Evolutionary conservation across 148 eudicot species (phyloP).

Genomic region (Rhododendron henanense): DNA sequence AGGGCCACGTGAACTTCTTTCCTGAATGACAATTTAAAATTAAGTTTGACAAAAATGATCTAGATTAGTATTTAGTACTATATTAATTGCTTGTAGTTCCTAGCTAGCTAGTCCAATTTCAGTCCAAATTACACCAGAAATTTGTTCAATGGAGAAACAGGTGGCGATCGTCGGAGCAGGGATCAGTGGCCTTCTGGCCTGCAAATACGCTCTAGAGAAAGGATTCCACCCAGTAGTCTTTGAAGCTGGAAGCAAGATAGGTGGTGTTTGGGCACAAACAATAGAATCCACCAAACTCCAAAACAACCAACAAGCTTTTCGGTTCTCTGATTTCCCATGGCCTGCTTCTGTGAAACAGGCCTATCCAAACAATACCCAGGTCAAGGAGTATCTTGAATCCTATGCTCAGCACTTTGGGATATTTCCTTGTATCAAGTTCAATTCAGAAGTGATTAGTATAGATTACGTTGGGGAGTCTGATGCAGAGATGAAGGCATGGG

Average conservation of each 20-base stretch:
- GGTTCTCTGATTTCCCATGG: conserved; percentile 39
- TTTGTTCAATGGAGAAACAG: conserved; percentile 4
- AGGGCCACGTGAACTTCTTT: background rate
- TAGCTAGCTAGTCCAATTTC: background rate
- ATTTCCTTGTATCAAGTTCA: conserved; percentile 17
- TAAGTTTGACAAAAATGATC: background rate
- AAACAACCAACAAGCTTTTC: conserved; percentile 17
- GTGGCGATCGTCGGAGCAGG: conserved; percentile 38
- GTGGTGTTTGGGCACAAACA: conserved; percentile 39
- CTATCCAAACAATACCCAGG: conserved; percentile 24
- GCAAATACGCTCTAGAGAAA: conserved; percentile 25
- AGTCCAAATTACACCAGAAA: background rate
- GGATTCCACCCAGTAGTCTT: conserved; percentile 31
- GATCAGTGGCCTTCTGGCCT: conserved; percentile 35
- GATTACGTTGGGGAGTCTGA: conserved; percentile 15
- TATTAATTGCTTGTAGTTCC: background rate
- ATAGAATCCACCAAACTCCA: conserved; percentile 37
- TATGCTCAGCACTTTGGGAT: conserved; percentile 27
- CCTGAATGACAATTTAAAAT: too few species aligned
- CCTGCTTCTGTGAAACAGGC: conserved; percentile 21
- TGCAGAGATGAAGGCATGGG: conserved; percentile 11
- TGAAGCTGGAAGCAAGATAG: conserved; percentile 22
- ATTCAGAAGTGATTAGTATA: conserved; percentile 19
- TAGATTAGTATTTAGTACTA: too few species aligned
- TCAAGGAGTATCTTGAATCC: conserved; percentile 23